Evolutionary conservation across 352 stramenopile species (phyloP), one percentile per base, ranked within the genome.

Genomic region (Blastocystis sp.): DNA sequence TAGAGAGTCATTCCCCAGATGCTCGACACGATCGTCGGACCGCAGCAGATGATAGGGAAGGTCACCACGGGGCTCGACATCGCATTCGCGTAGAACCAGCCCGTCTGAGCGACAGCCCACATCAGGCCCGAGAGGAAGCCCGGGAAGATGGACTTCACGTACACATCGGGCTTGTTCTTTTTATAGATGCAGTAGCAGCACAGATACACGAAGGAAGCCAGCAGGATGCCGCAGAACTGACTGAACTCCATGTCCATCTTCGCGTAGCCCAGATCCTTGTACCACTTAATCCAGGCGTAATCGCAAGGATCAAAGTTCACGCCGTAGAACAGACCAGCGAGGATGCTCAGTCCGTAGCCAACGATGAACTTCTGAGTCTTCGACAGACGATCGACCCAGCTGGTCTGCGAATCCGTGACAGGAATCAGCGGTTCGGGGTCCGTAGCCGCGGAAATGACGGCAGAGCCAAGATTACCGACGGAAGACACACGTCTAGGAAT

Each of bases 1-100:
- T 90, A 91, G 9, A 90, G 62, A 59, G 80, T 89, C 65, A 91
- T 90, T 31, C 88, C 82, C 88, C 88, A 91, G 50, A 91, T 77
- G 29, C 66, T 89, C 0, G 88, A 88, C 21, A 91, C 80, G 45
- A 91, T 88, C 9, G 77, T 90, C 2, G 88, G 88, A 89, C 88
- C 88, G n/a, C 88, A 91, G 77, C 67, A 80, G 51, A 91, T 90
- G 55, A 91, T 91, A 19, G 88, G 88, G 88, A 91, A 91, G 21
- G 88, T 91, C 31, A 91, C 62, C 21, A 77, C 80, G 39, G 60
- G 59, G 2, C 81, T 51, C 21, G 85, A 35, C 21, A 41, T 55
- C 26, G 77, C 62, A 60, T 91, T 91, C 31, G 88, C 88, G 45
- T 88, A 90, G 79, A 91, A 91, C 81, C 81, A 91, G 3, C 77